Base-by-base conservation (phyloP, 2,329 filamentous ascomycete genomes). In the Trichophaea hybrida region DNA sequence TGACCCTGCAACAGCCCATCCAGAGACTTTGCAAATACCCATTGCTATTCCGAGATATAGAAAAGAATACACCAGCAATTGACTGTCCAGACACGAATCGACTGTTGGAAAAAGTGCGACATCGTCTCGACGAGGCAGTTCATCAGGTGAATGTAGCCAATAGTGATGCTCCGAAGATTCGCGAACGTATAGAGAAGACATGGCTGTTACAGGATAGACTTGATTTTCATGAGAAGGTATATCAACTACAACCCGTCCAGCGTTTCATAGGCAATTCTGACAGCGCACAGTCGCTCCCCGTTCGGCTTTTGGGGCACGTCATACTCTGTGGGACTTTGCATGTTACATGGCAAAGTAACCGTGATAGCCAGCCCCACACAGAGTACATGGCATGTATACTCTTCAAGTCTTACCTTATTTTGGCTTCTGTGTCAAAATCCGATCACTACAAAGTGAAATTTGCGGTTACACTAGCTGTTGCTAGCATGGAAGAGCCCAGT, bases 1-100 rank as follows among this genome's bases (percentile, higher is more conserved):
- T 63, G 50, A 38, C 34, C 33, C 38, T 10, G 53, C 35, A 34
- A 13, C 58, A 94, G 87, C 93, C 91, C 0, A 90, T 96, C 17
- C 91, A 98, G 72, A 80, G 91, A 58, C 80, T 96, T 24, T 94
- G 88, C 75, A 88, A 86, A 73, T 97, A 97, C 69, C 88, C 88
- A 8, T 75, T 98, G 3, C 75, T 97, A 1, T 90, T 97, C 68
- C 78, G 82, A 4, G 88, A 96, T 68, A 76, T 98, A 6, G 77
- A 90, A 61, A 90, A 85, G 68, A 79, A 84, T 65, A 96, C 90
- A 0, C 87, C 88, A 1, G 86, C 88, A 1, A 83, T 80, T 58
- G 91, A 97, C 69, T 94, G 89, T 68, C 88, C 89, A 0, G 82
- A 82, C 62, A 85, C 88, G 0, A 86, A 95, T 71, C 82, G 85